A percentile compares a stretch with the other conserved stretches of the same genome.
Evolutionary conservation across 768 basidiomycete genomes (phyloP).

Genomic region (Heimioporus sp.): DNA sequence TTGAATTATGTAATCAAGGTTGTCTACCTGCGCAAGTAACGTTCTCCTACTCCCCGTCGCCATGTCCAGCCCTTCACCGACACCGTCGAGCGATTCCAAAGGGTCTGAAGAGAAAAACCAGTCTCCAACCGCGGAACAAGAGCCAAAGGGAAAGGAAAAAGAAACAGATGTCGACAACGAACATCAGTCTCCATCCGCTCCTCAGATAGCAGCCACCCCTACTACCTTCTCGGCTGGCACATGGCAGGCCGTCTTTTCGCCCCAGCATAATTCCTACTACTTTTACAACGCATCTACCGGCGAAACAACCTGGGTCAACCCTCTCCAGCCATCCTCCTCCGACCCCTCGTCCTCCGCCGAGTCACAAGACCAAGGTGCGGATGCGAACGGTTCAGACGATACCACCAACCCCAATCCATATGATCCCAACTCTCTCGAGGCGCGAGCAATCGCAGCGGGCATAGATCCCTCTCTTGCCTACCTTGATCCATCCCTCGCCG

Average conservation of each 20-base stretch:
- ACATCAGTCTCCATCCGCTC: too few species aligned
- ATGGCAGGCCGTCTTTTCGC: constrained; percentile 84
- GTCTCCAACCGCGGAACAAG: not conserved
- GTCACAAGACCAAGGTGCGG: constrained; percentile 18
- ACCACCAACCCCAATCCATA: constrained; percentile 15
- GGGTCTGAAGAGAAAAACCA: not conserved
- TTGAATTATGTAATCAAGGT: not conserved
- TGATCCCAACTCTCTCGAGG: constrained; percentile 51
- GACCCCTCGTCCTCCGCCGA: constrained; percentile 20
- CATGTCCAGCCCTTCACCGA: too few species aligned
- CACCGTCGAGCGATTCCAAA: too few species aligned
- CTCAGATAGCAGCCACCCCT: not conserved
- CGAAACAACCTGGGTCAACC: constrained; percentile 85
- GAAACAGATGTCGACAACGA: constrained; percentile 1
- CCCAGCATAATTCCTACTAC: constrained; percentile 79
- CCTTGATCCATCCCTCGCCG: constrained; percentile 69
- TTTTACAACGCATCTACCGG: constrained; percentile 75
- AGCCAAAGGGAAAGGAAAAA: not conserved
- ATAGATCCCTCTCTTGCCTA: constrained; percentile 81
- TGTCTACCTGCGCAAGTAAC: not conserved
- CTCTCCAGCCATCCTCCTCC: constrained; percentile 45
- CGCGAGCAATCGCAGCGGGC: constrained; percentile 72
- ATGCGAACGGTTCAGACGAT: constrained; percentile 20
- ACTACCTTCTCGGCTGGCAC: constrained; percentile 29
- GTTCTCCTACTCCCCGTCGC: too few species aligned